phyloP scores from a whole-genome alignment of 257 asterid genomes.

The Plantago ovata region DNA sequence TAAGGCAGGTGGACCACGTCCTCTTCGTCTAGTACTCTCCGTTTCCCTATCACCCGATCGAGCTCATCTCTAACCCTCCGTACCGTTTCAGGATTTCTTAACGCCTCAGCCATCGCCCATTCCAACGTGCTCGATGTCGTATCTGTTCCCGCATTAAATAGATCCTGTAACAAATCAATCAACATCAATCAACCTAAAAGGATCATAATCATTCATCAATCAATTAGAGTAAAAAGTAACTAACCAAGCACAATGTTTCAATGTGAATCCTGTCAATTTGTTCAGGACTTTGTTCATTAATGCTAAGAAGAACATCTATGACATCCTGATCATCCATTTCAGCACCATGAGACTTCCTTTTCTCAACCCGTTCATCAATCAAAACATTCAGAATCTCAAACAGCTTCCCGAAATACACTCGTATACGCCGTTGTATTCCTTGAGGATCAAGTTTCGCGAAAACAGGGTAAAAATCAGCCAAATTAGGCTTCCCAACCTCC shows the following conservation, averaged over 20 bases:
- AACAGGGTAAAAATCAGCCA: neutral
- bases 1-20: slow-evolving; percentile 29
- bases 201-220: neutral
- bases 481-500: neutral
- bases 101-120: slow-evolving; percentile 26
- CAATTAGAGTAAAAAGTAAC: neutral
- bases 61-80: slow-evolving; percentile 23
- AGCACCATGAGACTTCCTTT: neutral
- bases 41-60: slow-evolving; percentile 20
- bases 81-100: slow-evolving; percentile 18
- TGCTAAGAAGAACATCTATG: neutral
- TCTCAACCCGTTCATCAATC: neutral
- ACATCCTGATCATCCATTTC: neutral
- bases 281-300: neutral
- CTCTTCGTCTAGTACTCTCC: slow-evolving; percentile 19
- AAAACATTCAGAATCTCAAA: neutral
- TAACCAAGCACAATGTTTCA: neutral
- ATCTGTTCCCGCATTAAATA: slow-evolving; percentile 1
- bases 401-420: neutral
- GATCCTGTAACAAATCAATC: slow-evolving; percentile 9
- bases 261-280: neutral
- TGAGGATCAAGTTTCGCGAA: neutral
- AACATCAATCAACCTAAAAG: neutral
- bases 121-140: slow-evolving; percentile 23
- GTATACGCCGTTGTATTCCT: neutral